Percentiles rank a stretch among this genome's conserved stretches.
Conservation (phyloP, 441 rosid species). For the Metrosideros polymorpha region DNA sequence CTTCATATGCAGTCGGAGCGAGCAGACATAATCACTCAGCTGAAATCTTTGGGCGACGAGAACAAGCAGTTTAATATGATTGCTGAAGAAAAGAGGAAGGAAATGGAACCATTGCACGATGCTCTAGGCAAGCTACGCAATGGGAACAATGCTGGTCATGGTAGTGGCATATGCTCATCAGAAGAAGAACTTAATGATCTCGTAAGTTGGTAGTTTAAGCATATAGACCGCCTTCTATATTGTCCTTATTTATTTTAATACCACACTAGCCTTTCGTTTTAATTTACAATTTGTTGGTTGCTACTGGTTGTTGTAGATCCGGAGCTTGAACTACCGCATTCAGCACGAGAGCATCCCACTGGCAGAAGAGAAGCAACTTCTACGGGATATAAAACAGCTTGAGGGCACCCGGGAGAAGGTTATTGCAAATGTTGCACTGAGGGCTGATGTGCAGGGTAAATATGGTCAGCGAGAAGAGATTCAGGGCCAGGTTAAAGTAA, state of each 20-base stretch:
- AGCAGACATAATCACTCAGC: neutral
- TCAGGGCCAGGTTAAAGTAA: constrained; percentile 95
- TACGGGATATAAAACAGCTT: constrained; percentile 83
- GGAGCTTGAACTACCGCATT: constrained; percentile 66
- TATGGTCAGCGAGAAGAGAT: constrained; percentile 84
- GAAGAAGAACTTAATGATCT: constrained; percentile 9
- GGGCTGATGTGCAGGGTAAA: constrained; percentile 80
- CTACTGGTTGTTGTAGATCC: constrained; percentile 43
- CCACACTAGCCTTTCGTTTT: neutral
- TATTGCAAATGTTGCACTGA: constrained; percentile 69
- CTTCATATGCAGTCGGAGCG: neutral
- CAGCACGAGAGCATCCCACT: constrained; percentile 91
- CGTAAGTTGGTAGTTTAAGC: neutral
- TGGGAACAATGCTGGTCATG: neutral
- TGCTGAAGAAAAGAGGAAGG: neutral
- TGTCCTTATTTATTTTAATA: neutral
- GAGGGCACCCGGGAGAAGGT: constrained; percentile 93
- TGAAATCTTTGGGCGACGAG: neutral
- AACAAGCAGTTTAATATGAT: neutral
- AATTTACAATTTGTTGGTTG: neutral
- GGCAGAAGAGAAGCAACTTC: constrained; percentile 87
- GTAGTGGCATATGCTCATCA: constrained; percentile 3
- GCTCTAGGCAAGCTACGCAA: neutral
- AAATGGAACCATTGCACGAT: neutral
- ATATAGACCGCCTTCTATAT: neutral